These are phyloP conservation scores for Biscogniauxia mediterranea DNA, from an alignment of 2,329 filamentous ascomycete species.

Conservation along the genomic window DNA sequence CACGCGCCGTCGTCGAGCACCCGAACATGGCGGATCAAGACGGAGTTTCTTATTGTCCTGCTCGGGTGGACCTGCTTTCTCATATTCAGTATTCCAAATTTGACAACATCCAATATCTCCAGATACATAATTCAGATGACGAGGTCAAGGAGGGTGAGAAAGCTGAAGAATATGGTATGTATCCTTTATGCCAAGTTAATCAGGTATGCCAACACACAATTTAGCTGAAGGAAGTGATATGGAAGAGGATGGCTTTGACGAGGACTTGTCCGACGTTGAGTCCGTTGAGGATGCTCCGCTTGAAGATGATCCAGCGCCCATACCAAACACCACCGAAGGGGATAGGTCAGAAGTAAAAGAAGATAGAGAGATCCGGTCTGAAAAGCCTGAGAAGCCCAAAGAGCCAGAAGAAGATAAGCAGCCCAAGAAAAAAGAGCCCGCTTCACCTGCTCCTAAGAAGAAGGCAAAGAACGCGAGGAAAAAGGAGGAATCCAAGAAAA, in stretches of 20 bases:
- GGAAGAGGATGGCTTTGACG: conserved; percentile 16
- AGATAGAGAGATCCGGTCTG: conserved; percentile 5
- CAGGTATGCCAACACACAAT: conserved; percentile 20
- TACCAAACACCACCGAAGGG: conserved; percentile 4
- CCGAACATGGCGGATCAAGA: conserved; percentile 24
- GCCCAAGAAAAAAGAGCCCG: conserved; percentile 17
- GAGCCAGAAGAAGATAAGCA: conserved; percentile 14
- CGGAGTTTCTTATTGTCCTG: conserved; percentile 24
- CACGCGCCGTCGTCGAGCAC: conserved; percentile 7
- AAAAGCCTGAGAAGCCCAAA: conserved; percentile 10
- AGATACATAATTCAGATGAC: conserved; percentile 15
- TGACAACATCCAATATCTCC: conserved; percentile 20
- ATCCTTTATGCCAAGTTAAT: conserved; percentile 1
- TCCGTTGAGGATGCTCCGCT: conserved; percentile 3
- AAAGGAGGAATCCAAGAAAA: conserved; percentile 5
- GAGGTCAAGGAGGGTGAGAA: conserved; percentile 1
- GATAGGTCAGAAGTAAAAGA: conserved; percentile 21
- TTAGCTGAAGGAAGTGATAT: conserved; percentile 17
- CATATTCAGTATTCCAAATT: conserved; percentile 23
- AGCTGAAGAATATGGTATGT: conserved; percentile 24
- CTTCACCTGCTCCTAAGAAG: conserved; percentile 12
- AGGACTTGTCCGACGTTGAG: conserved; percentile 10
- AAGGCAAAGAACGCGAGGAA: conserved; percentile 11
- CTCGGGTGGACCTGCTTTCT: conserved; percentile 19
- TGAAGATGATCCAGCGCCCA: conserved; percentile 4